Base-by-base conservation (phyloP, 2,329 filamentous ascomycete species). In the Trichoderma sp. region DNA sequence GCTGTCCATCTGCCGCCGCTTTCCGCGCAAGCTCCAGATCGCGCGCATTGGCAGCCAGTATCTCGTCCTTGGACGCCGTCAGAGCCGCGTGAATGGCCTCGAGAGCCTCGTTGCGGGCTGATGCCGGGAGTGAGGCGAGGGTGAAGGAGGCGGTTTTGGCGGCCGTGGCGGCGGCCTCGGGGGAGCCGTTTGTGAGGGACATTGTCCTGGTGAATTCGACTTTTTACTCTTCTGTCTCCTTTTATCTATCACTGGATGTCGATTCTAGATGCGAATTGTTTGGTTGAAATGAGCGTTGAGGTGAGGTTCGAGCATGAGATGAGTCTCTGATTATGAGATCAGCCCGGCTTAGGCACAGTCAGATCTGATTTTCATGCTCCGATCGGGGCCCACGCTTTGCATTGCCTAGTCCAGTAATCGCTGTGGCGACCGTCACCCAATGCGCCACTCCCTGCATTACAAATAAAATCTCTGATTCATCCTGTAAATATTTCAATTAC, bases 131-230 rank as follows among this genome's bases (percentile, higher is more conserved):
- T 2, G 93, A 92, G 63, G 94, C 94, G 58, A 99, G 89, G 67
- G 89, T 88, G 79, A 94, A 92, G 36, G 96, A 97, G 17, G 95
- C 93, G 61, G 88, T 83, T 78, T 94, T 94, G 73, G 95, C 95
- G 62, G 91, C 88, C 77, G 86, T 87, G 47, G 95, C 95, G 67
- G 93, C 92, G 75, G 94, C 90, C 70, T 88, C 85, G 62, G 95
- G 93, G 36, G 91, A 92, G 68, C 92, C 93, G 81, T 93, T 95
- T 63, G 95, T 97, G 72, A 98, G 87, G 75, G 95, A 97, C 96
- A 98, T 97, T 34, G 17, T 62, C 34, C 17, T 15, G 17, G 4
- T 6, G 23, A 23, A 7, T 53, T 53, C 4, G 43, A 3, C 11
- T 58, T 2, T 13, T 12, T 12, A 4, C 28, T 50, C 11, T 63